Conservation (phyloP, 1,284 basidiomycete species). For the Meripilus lineatus region DNA sequence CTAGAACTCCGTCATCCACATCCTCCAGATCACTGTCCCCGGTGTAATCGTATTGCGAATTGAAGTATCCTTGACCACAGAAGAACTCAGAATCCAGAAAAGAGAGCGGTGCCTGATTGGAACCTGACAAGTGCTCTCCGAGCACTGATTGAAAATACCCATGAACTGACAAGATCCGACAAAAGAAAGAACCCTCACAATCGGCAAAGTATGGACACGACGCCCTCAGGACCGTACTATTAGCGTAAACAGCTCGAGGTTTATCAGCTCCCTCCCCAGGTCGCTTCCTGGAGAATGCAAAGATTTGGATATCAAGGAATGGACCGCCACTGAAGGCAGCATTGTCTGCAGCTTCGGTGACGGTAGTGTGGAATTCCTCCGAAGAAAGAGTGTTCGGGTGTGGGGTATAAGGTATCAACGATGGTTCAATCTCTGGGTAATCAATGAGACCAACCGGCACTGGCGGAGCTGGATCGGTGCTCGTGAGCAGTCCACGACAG, state of each 20-base stretch:
- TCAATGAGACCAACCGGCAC: background rate
- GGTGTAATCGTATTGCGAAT: background rate
- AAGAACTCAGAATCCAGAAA: background rate
- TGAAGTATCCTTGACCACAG: background rate
- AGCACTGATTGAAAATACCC: background rate
- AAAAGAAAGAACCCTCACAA: conserved; percentile 5
- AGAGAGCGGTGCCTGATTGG: background rate
- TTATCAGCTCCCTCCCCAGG: conserved; percentile 6
- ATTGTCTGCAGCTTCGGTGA: no score
- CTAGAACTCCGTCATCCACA: background rate
- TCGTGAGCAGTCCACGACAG: background rate
- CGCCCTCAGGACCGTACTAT: conserved; percentile 9
- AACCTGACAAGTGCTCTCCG: background rate
- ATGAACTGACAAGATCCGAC: background rate
- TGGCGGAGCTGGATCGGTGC: background rate
- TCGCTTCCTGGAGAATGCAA: conserved; percentile 11
- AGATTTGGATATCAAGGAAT: conserved; percentile 15
- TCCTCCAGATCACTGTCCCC: background rate
- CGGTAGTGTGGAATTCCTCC: no score
- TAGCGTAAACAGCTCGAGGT: conserved; percentile 13
- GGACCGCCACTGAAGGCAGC: conserved; percentile 6
- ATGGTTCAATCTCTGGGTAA: background rate
- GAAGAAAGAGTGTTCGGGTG: background rate
- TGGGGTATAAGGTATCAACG: background rate
- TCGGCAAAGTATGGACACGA: conserved; percentile 11